Base-by-base conservation (phyloP, 305 asterid species). In the Nicotiana rustica region DNA sequence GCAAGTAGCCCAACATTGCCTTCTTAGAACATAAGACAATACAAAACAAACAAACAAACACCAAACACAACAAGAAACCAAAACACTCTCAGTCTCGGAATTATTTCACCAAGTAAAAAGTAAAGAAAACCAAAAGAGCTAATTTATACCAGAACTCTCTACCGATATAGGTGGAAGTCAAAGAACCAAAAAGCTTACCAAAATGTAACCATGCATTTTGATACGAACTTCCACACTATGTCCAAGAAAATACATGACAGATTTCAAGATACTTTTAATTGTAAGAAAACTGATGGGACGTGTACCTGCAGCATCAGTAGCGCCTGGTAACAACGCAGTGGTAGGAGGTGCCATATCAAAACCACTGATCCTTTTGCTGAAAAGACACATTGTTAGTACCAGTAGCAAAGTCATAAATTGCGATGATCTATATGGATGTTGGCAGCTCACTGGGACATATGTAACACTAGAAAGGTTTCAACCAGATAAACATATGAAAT, bases 1-100 rank as follows among this genome's bases (percentile, higher is more conserved):
- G 95, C 96, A 90, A 96, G 97, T 92, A 91, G 96, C 98, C 99
- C 98, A 96, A 92, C 87, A 92, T 94, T 96, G 97, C 97, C 97
- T 91, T 94, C 97, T 94, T 94, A 95, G 96, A 89, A 91, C 94
- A 90, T 88, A 90, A 89, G 91, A 90, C 85, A 91, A 92, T 92
- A 93, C 95, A 94, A 93, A 96, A 96, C 95, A 93, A 93, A 94
- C 98, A 96, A 92, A 93, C 98, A 92, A 96, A 93, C 96, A 93
- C 92, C 94, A 93, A 91, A 93, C 93, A 93, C 98, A 91, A 93
- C 87, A 91, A 91, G 88, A 92, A 96, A 91, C 98, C 97, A 93
- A 92, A 92, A 94, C 86, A 86, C 97, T 88, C 95, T 96, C 97
- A 96, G 98, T 96, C 92, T 84, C 92, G 85, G 89, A 83, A 84